Conservation (phyloP, 1,284 basidiomycete species). For the Gomphus bonarii region DNA sequence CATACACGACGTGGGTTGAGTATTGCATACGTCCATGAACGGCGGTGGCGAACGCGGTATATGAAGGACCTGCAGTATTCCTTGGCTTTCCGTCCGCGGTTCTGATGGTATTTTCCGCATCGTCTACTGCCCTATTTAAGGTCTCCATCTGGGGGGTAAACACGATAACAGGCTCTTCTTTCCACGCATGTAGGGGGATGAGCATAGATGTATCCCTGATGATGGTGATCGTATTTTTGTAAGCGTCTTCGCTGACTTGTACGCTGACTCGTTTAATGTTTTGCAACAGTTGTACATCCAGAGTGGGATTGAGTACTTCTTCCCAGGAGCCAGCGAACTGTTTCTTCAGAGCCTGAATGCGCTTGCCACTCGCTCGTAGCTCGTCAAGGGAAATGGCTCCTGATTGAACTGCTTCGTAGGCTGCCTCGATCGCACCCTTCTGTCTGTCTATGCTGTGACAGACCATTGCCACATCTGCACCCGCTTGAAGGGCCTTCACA, state of each 20-base stretch:
- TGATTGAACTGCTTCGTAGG: slow-evolving; percentile 35
- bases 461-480: slow-evolving; percentile 61
- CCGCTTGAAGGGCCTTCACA: slow-evolving; percentile 43
- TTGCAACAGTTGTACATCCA: slow-evolving; percentile 23
- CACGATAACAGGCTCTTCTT: slow-evolving; percentile 27
- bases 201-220: slow-evolving; percentile 1
- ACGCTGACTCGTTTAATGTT: slow-evolving; percentile 29
- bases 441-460: slow-evolving; percentile 52
- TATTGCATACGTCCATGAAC: slow-evolving; percentile 24
- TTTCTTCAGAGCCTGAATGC: slow-evolving; percentile 41
- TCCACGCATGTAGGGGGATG: not conserved
- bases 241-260: slow-evolving; percentile 35
- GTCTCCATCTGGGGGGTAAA: slow-evolving; percentile 47
- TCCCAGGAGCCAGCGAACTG: slow-evolving; percentile 39
- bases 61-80: slow-evolving; percentile 49
- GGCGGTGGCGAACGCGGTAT: slow-evolving; percentile 35
- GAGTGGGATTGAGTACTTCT: slow-evolving; percentile 21
- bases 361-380: slow-evolving; percentile 30
- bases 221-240: slow-evolving; percentile 30
- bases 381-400: slow-evolving; percentile 31
- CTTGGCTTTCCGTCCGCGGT: slow-evolving; percentile 33
- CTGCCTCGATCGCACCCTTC: slow-evolving; percentile 37
- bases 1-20: slow-evolving; percentile 39
- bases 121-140: slow-evolving; percentile 53
- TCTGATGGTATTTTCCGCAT: slow-evolving; percentile 31